Conservation (phyloP, 352 stramenopile genomes). For the Phytophthora niederhauseri region DNA sequence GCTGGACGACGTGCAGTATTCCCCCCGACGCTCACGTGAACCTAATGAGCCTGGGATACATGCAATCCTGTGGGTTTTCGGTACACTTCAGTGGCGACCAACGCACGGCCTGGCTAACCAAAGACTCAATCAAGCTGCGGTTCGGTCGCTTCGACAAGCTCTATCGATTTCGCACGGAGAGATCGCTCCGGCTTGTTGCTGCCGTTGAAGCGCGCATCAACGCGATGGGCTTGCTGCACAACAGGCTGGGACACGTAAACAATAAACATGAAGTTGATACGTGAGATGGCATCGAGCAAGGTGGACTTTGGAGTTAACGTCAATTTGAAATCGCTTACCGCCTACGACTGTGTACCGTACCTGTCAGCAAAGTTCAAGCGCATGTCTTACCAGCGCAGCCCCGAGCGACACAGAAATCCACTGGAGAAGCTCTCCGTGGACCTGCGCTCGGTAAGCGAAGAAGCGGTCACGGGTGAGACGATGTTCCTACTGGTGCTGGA, state of each 20-base stretch:
- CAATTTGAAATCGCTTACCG: constrained; percentile 5
- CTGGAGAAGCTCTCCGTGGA: no score
- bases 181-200: neutral
- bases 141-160: constrained; percentile 17
- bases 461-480: no score
- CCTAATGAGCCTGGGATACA: constrained; percentile 16
- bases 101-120: constrained; percentile 5
- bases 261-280: constrained; percentile 11
- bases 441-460: no score
- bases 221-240: constrained; percentile 18
- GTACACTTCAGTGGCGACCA: constrained; percentile 14
- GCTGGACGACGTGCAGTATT: constrained; percentile 24
- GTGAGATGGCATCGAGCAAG: neutral
- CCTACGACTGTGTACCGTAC: no score
- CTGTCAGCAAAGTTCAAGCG: no score
- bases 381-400: no score
- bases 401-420: no score
- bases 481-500: no score
- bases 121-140: constrained; percentile 9
- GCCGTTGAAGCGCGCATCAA: constrained; percentile 11
- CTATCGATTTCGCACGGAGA: constrained; percentile 11
- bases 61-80: constrained; percentile 11
- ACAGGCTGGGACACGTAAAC: constrained; percentile 14
- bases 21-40: constrained; percentile 13
- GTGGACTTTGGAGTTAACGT: constrained; percentile 25